A percentile compares a stretch with the other conserved stretches of the same genome.
Evolutionary conservation across 129 eudicot species (phyloP).

Genomic region (Ambrosia trifida): DNA sequence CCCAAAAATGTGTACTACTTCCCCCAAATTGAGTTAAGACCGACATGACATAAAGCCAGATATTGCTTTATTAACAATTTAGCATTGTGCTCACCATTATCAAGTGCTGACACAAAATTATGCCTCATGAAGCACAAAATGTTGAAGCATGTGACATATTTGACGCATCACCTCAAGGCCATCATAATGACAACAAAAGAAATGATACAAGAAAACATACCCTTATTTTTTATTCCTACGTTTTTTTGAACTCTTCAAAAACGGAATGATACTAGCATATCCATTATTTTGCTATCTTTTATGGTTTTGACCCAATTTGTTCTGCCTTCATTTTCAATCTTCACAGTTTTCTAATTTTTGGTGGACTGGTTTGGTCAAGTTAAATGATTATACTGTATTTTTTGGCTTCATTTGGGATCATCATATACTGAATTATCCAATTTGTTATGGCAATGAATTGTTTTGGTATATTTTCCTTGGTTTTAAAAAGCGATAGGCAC

Average conservation of each 20-base stretch:
- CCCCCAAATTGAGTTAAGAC: neutral
- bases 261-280: neutral
- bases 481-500: too few relatives aligned
- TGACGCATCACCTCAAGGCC: conserved; percentile 7
- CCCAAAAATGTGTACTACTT: neutral
- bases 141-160: neutral
- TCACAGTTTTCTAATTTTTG: neutral
- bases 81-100: neutral
- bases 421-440: neutral
- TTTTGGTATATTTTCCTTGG: neutral
- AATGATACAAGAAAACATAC: neutral
- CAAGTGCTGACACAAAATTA: neutral
- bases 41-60: neutral
- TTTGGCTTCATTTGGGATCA: neutral
- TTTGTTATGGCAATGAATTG: neutral
- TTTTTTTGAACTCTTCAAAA: neutral
- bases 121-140: conserved; percentile 11
- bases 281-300: conserved; percentile 1
- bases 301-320: conserved; percentile 4
- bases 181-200: conserved; percentile 10
- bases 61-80: neutral
- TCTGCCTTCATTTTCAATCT: neutral
- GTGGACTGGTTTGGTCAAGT: neutral
- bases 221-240: neutral
- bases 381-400: neutral